Evolutionary conservation across 2,329 filamentous ascomycete species (phyloP), one percentile per base, ranked within the genome.

Genomic region (Colletotrichum salicis): DNA sequence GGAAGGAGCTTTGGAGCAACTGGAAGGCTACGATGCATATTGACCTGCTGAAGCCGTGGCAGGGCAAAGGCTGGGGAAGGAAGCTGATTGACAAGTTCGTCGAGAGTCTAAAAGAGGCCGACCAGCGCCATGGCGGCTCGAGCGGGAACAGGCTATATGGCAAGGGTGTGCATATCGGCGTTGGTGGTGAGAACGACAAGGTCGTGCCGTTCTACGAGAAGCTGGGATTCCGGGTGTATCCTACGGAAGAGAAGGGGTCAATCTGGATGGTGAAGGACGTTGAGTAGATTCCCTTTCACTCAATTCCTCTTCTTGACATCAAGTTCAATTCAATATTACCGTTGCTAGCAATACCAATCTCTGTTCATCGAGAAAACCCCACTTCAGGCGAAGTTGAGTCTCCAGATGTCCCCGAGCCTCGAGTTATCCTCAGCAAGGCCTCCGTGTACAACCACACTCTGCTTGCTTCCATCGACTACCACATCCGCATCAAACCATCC

Each of bases 1-100:
- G 81, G 71, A 78, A 76, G 71, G 80, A 79, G 61, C 70, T 84
- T 57, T 79, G 76, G 19, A 68, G 74, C 27, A 74, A 73, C 61
- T 85, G 81, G 74, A 76, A 80, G 70, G 85, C 82, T 4, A 87
- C 84, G 69, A 82, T 87, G 85, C 86, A 87, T 77, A 85, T 87
- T 63, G 84, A 88, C 72, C 71, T 88, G 73, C 76, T 87, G 67
- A 80, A 80, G 33, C 76, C 69, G 68, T 84, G 76, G 74, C 84
- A 86, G 79, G 80, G 80, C 0, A 71, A 76, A 33, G 86, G 85
- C 1, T 87, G 84, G 84, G 86, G 86, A 5, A 76, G 80, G 67
- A 77, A 77, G 78, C 65, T 85, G 78, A 78, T 86, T 60, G 81
- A 82, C 56, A 70, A 59, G 71, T 85, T 86, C 72, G 78, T 86